Base-by-base conservation (phyloP, 129 eudicot species). In the Pseudognaphalium luteoalbum region DNA sequence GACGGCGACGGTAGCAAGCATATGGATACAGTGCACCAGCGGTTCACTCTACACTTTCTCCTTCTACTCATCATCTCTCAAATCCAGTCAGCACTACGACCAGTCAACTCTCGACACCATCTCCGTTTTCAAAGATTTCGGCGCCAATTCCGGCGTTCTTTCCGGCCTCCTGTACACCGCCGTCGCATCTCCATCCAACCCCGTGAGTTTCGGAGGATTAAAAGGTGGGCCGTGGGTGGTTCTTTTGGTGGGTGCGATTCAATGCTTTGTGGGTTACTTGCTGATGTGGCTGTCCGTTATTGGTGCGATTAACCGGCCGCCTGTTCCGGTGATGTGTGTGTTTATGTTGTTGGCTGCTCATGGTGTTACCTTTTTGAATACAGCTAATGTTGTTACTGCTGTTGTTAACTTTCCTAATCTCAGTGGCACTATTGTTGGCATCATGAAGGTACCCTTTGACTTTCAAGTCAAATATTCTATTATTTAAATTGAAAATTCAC, bases 31-130 rank as follows among this genome's bases (percentile, higher is more conserved):
- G 47, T 81, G 77, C 84, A 87, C 92, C 71, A 84, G 86, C 63
- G 98, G 97, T 83, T 91, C 96, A 19, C 97, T 88, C 85, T 91
- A 91, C 90, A 93, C 98, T 81, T 93, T 93, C 87, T 78, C 86
- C 72, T 85, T 93, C 89, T 93, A 93, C 86, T 90, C 98, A 28
- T 44, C 87, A 0, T 70, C 85, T 83, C 83, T 93, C 59, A 88
- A 93, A 81, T 69, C 91, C 68, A 81, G 73, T 67, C 98, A 90
- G 66, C 73, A 75, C 65, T 93, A 93, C 85, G 78, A 81, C 63
- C 97, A 90, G 54, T 87, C 97, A 50, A 88, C 96, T 19, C 97
- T 93, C 73, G 86, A 81, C 69, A 78, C 86, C 64, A 76, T 90
- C 73, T 84, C 97, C 66, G 91, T 90, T 39, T 90, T 87, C 92